Conservation (phyloP, 2,329 filamentous ascomycete species). For the Aureobasidium sp. region DNA sequence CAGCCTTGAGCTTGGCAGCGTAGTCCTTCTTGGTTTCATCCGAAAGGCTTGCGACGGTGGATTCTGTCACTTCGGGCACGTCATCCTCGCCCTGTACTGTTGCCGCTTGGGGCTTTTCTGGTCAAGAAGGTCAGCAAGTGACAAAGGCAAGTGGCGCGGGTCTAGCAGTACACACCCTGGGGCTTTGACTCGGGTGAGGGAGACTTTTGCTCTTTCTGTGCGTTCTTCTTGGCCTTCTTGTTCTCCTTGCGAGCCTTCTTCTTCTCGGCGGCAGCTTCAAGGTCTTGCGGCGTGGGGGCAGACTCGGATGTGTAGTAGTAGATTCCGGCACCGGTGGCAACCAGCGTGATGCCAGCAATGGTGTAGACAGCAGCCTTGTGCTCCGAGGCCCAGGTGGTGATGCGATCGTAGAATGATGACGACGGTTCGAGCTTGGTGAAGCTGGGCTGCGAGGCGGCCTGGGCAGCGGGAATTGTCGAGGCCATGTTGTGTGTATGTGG, state of each 20-base stretch:
- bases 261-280: conserved; percentile 38
- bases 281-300: conserved; percentile 30
- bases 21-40: conserved; percentile 71
- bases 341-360: conserved; percentile 85
- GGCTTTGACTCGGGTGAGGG: conserved; percentile 13
- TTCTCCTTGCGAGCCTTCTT: conserved; percentile 86
- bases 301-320: conserved; percentile 75
- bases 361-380: conserved; percentile 96
- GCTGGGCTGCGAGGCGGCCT: conserved; percentile 5
- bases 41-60: conserved; percentile 33
- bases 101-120: conserved; percentile 22
- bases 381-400: conserved; percentile 86
- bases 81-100: conserved; percentile 34
- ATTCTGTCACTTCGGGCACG: conserved; percentile 41
- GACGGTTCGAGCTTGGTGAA: conserved; percentile 10
- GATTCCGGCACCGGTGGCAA: conserved; percentile 82
- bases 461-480: neutral
- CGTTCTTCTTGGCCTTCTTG: conserved; percentile 67
- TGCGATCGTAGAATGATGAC: conserved; percentile 73
- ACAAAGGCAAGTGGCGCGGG: neutral
- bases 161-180: neutral
- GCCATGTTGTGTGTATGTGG: conserved; percentile 2
- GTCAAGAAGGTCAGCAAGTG: neutral
- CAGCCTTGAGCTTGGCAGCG: conserved; percentile 85
- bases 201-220: conserved; percentile 37